phyloP scores from a whole-genome alignment of 2,329 filamentous ascomycete species.

The Nigrospora osmanthi region DNA sequence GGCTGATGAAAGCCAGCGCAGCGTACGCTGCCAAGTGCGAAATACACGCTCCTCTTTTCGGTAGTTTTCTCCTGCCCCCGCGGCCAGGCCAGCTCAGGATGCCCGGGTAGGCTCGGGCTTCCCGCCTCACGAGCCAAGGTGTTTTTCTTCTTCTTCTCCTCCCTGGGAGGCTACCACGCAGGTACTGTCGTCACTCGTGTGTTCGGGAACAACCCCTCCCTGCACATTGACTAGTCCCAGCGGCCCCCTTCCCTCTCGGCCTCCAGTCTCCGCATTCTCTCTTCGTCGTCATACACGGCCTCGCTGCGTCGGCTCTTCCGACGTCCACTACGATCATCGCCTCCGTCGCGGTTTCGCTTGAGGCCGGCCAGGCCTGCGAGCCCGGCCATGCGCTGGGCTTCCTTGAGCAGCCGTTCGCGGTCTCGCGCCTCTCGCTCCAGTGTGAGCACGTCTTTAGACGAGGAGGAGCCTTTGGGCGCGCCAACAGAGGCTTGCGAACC shows the following conservation, averaged over 20 bases:
- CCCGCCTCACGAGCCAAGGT: too few species aligned
- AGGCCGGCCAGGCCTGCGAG: slow-evolving; percentile 36
- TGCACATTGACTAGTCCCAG: slow-evolving; percentile 28
- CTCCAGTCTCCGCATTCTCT: slow-evolving; percentile 47
- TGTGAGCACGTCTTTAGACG: slow-evolving; percentile 52
- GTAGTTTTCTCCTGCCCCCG: too few species aligned
- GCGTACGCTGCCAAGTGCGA: too few species aligned
- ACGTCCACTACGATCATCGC: slow-evolving; percentile 35
- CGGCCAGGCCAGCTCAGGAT: too few species aligned
- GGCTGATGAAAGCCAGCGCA: too few species aligned
- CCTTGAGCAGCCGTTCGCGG: slow-evolving; percentile 58
- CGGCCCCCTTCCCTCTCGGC: slow-evolving; percentile 49
- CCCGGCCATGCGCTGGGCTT: slow-evolving; percentile 57
- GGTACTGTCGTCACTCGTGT: too few species aligned
- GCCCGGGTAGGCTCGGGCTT: too few species aligned
- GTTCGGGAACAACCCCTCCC: too few species aligned
- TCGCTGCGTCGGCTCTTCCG: slow-evolving; percentile 43
- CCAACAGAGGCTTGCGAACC: slow-evolving; percentile 24
- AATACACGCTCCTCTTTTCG: too few species aligned
- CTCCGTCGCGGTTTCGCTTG: slow-evolving; percentile 37
- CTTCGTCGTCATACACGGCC: slow-evolving; percentile 39
- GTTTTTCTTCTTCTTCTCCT: too few species aligned
- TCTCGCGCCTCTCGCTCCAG: slow-evolving; percentile 61
- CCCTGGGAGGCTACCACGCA: too few species aligned
- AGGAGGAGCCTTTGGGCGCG: slow-evolving; percentile 11